Evolutionary conservation across 2,329 filamentous ascomycete genomes (phyloP), one percentile per base, ranked within the genome.

Genomic region (Diaporthe amygdali): DNA sequence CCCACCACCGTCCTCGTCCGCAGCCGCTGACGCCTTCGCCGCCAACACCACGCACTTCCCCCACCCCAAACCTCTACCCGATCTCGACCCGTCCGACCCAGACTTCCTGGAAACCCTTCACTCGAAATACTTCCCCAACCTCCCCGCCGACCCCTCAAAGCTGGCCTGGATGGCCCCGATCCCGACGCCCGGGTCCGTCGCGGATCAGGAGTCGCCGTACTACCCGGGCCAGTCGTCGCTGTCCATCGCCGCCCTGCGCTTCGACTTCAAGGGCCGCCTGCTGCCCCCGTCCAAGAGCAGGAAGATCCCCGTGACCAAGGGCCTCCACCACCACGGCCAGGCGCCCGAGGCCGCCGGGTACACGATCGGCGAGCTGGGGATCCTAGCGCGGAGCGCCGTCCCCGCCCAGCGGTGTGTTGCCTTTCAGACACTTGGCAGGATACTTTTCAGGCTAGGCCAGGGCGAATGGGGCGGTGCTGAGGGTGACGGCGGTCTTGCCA

Each of bases 341-440:
- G 95, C 96, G 1, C 96, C 96, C 20, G 94, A 97, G 81, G 94
- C 95, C 1, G 96, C 96, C 0, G 96, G 96, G 0, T 99, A 99
- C 82, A 98, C 96, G 0, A 89, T 99, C 37, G 90, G 91, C 0
- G 96, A 99, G 81, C 86, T 99, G 1, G 92, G 94, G 1, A 90
- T 92, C 39, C 87, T 98, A 2, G 91, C 94, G 5, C 88, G 96
- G 41, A 97, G 94, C 69, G 90, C 91, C 0, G 94, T 97, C 25
- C 90, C 96, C 0, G 92, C 93, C 0, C 96, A 99, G 84, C 85
- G 96, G 14, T 98, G 96, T 78, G 88, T 98, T 73, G 94, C 96
- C 0, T 98, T 94, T 81, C 96, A 97, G 82, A 96, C 95, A 0
- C 84, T 98, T 0, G 96, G 96, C 0, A 88, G 96, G 25, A 89